Percentiles rank a stretch among this genome's conserved stretches.
phyloP scores from a whole-genome alignment of 1,284 basidiomycete species.

The Ceratobasidium sp. region DNA sequence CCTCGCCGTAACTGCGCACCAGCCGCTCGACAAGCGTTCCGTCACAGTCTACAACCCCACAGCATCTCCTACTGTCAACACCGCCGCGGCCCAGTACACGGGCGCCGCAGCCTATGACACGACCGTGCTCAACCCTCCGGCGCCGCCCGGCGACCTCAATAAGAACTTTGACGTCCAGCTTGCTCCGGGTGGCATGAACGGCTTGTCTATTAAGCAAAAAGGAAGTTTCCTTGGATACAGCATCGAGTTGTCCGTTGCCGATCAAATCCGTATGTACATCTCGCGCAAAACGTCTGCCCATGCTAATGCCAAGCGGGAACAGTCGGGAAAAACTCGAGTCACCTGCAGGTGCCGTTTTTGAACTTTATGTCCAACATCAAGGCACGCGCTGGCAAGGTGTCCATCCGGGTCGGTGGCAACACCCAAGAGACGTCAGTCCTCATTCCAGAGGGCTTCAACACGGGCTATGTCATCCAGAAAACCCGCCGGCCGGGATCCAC shows the following conservation, averaged over 20 bases:
- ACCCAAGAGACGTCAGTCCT: slow-evolving; percentile 69
- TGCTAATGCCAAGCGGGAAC: not conserved
- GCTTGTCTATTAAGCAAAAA: slow-evolving; percentile 60
- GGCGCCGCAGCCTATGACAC: slow-evolving; percentile 58
- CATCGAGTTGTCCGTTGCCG: slow-evolving; percentile 73
- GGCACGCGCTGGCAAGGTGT: slow-evolving; percentile 61
- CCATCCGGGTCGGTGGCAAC: slow-evolving; percentile 76
- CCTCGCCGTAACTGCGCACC: slow-evolving; percentile 24
- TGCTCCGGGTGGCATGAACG: slow-evolving; percentile 53
- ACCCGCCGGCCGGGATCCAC: slow-evolving; percentile 20
- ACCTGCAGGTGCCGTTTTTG: slow-evolving; percentile 68
- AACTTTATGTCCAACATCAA: slow-evolving; percentile 74
- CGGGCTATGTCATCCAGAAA: slow-evolving; percentile 61
- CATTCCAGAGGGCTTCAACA: slow-evolving; percentile 55
- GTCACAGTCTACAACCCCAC: slow-evolving; percentile 45
- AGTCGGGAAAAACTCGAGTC: slow-evolving; percentile 48
- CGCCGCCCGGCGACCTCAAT: slow-evolving; percentile 54
- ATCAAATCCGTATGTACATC: slow-evolving; percentile 63
- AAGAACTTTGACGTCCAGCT: slow-evolving; percentile 57
- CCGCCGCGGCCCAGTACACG: slow-evolving; percentile 54
- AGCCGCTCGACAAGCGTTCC: slow-evolving; percentile 11
- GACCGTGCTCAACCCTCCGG: slow-evolving; percentile 56
- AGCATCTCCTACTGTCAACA: slow-evolving; percentile 48
- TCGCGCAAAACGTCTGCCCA: not conserved
- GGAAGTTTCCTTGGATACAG: slow-evolving; percentile 74